These are phyloP conservation scores for Fusarium veterinarium DNA, from an alignment of 2,329 filamentous ascomycete genomes.

Conservation along the genomic window DNA sequence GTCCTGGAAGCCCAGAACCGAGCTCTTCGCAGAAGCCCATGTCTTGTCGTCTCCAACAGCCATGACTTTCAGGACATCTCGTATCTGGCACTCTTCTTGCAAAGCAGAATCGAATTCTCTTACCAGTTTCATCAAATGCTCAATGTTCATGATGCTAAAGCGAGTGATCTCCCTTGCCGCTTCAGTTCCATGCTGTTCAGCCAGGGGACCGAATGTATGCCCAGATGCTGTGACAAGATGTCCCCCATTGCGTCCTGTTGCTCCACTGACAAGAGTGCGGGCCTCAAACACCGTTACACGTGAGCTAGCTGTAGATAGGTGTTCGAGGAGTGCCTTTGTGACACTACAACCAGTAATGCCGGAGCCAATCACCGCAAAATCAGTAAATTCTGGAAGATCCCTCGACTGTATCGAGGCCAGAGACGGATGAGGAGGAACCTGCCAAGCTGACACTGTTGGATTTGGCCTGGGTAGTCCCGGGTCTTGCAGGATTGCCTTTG, in stretches of 20 bases:
- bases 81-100: constrained; percentile 2
- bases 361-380: constrained; percentile 47
- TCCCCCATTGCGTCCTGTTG: constrained; percentile 48
- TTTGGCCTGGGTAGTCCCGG: constrained; percentile 40
- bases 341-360: constrained; percentile 48
- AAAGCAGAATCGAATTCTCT: neutral
- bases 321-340: constrained; percentile 41
- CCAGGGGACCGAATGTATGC: constrained; percentile 46
- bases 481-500: constrained; percentile 10
- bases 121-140: constrained; percentile 1
- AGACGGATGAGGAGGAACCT: constrained; percentile 39
- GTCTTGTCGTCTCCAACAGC: constrained; percentile 7
- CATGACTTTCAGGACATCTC: constrained; percentile 8
- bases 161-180: constrained; percentile 30
- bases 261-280: constrained; percentile 44
- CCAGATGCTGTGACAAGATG: constrained; percentile 36
- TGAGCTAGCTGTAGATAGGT: neutral
- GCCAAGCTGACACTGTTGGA: constrained; percentile 45
- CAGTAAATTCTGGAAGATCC: constrained; percentile 29
- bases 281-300: constrained; percentile 45
- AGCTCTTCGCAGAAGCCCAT: neutral
- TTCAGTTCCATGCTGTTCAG: neutral
- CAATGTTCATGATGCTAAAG: constrained; percentile 8
- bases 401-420: constrained; percentile 40
- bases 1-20: neutral